phyloP scores from a whole-genome alignment of 2,329 filamentous ascomycete species.

The Blastomyces parvus region DNA sequence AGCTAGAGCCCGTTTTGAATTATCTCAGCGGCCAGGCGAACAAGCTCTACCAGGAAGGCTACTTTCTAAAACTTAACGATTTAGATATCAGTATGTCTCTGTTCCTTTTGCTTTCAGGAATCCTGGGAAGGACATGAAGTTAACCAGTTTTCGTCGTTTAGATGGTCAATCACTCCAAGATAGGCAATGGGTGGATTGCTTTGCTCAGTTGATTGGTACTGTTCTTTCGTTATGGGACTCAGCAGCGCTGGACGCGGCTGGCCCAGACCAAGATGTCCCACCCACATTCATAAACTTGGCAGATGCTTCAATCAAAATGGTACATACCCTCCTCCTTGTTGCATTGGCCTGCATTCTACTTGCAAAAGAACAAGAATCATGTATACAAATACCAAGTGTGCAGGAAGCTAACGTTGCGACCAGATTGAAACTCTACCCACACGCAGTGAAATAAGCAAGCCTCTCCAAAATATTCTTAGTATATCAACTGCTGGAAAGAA shows the following conservation, averaged over 20 bases:
- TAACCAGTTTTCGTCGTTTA: slow-evolving; percentile 35
- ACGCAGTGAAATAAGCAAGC: slow-evolving; percentile 64
- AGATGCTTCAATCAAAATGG: slow-evolving; percentile 97
- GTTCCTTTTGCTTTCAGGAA: slow-evolving; percentile 16
- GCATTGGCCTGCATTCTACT: not conserved
- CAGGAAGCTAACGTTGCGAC: slow-evolving; percentile 20
- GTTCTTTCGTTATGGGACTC: slow-evolving; percentile 95
- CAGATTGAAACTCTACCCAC: slow-evolving; percentile 86
- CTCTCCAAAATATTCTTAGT: slow-evolving; percentile 87
- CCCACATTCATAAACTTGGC: slow-evolving; percentile 94
- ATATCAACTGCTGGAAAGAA: slow-evolving; percentile 94
- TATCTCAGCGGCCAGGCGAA: slow-evolving; percentile 92
- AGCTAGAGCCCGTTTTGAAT: slow-evolving; percentile 87
- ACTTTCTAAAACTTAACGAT: slow-evolving; percentile 94
- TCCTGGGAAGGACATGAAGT: slow-evolving; percentile 3
- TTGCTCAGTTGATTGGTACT: slow-evolving; percentile 90
- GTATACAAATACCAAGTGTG: not conserved
- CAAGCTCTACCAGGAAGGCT: slow-evolving; percentile 95
- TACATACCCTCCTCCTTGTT: slow-evolving; percentile 32
- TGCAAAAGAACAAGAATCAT: not conserved
- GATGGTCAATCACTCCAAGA: slow-evolving; percentile 80
- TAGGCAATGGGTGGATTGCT: slow-evolving; percentile 90
- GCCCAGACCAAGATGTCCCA: slow-evolving; percentile 72
- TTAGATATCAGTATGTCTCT: slow-evolving; percentile 70
- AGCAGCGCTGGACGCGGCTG: slow-evolving; percentile 76